Percentiles rank a stretch among this genome's conserved stretches.
phyloP scores from a whole-genome alignment of 2,329 filamentous ascomycete species.

The Gaeumannomyces sp. region DNA sequence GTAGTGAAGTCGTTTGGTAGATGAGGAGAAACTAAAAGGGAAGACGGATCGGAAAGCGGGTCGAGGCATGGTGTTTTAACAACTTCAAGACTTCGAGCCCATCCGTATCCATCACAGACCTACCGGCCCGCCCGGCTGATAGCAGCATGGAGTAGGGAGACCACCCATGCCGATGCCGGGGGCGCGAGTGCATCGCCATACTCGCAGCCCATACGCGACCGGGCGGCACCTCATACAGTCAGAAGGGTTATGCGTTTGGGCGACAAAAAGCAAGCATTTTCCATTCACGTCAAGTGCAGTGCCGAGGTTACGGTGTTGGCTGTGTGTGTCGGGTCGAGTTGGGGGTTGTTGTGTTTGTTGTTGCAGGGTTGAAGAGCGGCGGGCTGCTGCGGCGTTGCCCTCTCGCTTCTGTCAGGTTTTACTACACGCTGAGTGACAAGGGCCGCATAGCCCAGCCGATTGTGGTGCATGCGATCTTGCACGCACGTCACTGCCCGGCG shows the following conservation, averaged over 20 bases:
- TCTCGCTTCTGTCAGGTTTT: background rate
- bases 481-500: no score
- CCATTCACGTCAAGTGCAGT: background rate
- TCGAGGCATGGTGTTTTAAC: background rate
- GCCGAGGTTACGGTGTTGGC: background rate
- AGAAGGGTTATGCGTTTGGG: background rate
- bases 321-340: background rate
- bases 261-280: background rate
- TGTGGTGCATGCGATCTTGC: no score
- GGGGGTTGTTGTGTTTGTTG: background rate
- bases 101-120: background rate
- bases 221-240: background rate
- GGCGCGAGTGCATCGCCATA: background rate
- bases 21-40: background rate
- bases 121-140: background rate
- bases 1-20: background rate
- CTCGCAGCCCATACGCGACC: background rate
- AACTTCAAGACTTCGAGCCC: background rate
- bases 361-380: background rate
- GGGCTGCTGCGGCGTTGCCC: no score
- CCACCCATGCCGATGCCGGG: background rate
- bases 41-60: background rate
- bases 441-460: background rate
- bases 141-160: background rate
- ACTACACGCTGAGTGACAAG: background rate